Evolutionary conservation across 345 rosid species (phyloP).

Genomic region (Citrus unshiu): DNA sequence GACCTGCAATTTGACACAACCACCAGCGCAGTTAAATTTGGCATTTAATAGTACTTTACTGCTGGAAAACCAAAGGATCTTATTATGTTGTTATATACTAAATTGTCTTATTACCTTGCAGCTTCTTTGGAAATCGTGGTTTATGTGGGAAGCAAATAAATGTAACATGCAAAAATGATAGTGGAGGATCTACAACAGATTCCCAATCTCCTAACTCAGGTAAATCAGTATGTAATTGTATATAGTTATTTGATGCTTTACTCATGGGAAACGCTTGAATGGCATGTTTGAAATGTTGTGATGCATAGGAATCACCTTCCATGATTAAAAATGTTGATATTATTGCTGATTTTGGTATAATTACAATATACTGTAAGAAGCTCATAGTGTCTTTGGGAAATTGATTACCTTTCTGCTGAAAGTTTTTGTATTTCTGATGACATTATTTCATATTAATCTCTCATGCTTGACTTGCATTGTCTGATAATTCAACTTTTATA

Average conservation of each 20-base stretch:
- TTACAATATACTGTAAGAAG: background rate
- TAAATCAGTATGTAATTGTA: slow-evolving; percentile 22
- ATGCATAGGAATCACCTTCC: background rate
- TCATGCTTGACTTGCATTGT: slow-evolving; percentile 1
- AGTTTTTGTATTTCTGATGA: slow-evolving; percentile 1
- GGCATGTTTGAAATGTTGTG: background rate
- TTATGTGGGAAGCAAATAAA: slow-evolving; percentile 88
- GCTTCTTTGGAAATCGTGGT: slow-evolving; percentile 72
- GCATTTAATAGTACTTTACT: background rate
- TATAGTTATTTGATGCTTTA: slow-evolving; percentile 9
- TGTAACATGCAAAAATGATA: slow-evolving; percentile 49
- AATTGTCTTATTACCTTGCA: slow-evolving; percentile 31
- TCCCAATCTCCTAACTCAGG: slow-evolving; percentile 46
- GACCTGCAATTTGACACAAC: background rate
- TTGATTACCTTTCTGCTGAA: background rate
- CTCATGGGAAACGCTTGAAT: background rate
- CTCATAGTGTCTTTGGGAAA: background rate
- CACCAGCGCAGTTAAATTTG: background rate
- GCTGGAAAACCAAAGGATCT: slow-evolving; percentile 5
- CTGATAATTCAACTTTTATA: slow-evolving; percentile 29
- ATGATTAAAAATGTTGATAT: background rate
- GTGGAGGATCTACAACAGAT: slow-evolving; percentile 44
- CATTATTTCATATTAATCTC: background rate
- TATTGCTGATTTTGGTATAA: background rate
- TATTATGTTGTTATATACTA: background rate